Conservation (phyloP, 2,329 filamentous ascomycete species). For the Talaromyces sp. region DNA sequence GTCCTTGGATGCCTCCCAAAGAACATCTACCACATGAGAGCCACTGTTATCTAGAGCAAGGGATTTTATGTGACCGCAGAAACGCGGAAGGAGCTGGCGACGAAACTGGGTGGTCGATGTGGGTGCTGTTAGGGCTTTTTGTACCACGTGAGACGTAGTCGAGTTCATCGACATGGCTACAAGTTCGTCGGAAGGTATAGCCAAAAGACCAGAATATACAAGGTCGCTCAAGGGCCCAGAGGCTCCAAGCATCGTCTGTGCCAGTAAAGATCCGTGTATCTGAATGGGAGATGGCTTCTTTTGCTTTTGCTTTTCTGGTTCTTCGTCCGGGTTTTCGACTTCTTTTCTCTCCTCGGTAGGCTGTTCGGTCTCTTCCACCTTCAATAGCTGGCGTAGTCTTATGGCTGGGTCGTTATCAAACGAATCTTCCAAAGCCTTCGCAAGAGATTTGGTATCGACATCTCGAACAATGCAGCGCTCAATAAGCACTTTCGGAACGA, state of each 20-base stretch:
- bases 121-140: constrained; percentile 56
- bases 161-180: constrained; percentile 63
- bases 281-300: constrained; percentile 41
- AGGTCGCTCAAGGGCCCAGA: constrained; percentile 65
- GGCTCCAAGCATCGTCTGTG: constrained; percentile 72
- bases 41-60: constrained; percentile 59
- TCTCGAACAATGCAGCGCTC: constrained; percentile 72
- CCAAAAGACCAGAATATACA: constrained; percentile 67
- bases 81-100: constrained; percentile 59
- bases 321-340: constrained; percentile 16
- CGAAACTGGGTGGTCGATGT: constrained; percentile 53
- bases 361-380: constrained; percentile 49
- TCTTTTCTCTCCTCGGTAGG: constrained; percentile 43
- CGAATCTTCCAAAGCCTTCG: constrained; percentile 53
- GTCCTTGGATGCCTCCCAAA: constrained; percentile 61
- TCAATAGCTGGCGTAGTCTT: constrained; percentile 58
- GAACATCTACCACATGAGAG: constrained; percentile 63
- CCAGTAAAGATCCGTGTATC: constrained; percentile 77
- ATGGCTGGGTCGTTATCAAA: constrained; percentile 49
- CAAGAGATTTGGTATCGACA: constrained; percentile 54
- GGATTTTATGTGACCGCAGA: constrained; percentile 57
- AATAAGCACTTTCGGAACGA: constrained; percentile 75
- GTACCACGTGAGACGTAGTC: constrained; percentile 58
- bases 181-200: constrained; percentile 53
- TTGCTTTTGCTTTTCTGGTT: constrained; percentile 34